Conservation (phyloP, 1,284 basidiomycete species). For the Sanghuangporus sanghuang region DNA sequence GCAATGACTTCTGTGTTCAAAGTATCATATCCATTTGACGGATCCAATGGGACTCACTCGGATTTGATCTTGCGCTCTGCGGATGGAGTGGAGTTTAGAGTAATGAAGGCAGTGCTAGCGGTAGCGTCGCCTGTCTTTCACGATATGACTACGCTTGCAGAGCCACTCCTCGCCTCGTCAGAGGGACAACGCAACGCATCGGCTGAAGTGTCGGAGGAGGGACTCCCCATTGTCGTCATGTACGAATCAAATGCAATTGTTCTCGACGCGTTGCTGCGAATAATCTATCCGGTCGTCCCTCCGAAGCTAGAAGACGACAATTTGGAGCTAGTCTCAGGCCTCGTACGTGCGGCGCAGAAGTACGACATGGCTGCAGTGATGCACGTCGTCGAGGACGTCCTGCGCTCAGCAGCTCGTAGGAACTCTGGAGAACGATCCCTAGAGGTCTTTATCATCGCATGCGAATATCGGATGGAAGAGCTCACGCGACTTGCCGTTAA, state of each 20-base stretch:
- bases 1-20: background rate
- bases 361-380: slow-evolving; percentile 9
- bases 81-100: slow-evolving; percentile 40
- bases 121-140: slow-evolving; percentile 42
- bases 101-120: slow-evolving; percentile 38
- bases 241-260: slow-evolving; percentile 1
- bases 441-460: slow-evolving; percentile 6
- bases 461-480: slow-evolving; percentile 2
- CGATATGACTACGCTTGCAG: slow-evolving; percentile 35
- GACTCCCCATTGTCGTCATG: slow-evolving; percentile 10
- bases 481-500: background rate
- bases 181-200: background rate
- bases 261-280: slow-evolving; percentile 9
- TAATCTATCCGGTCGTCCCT: slow-evolving; percentile 7
- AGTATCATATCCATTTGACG: background rate
- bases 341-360: slow-evolving; percentile 12
- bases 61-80: slow-evolving; percentile 43
- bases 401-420: background rate
- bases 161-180: background rate
- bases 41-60: slow-evolving; percentile 11
- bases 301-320: slow-evolving; percentile 3
- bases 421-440: background rate
- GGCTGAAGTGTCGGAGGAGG: background rate
- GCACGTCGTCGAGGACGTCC: background rate
- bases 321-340: background rate